phyloP scores from a whole-genome alignment of 1,139 yeast species.

The Hansenula lynferdii region DNA sequence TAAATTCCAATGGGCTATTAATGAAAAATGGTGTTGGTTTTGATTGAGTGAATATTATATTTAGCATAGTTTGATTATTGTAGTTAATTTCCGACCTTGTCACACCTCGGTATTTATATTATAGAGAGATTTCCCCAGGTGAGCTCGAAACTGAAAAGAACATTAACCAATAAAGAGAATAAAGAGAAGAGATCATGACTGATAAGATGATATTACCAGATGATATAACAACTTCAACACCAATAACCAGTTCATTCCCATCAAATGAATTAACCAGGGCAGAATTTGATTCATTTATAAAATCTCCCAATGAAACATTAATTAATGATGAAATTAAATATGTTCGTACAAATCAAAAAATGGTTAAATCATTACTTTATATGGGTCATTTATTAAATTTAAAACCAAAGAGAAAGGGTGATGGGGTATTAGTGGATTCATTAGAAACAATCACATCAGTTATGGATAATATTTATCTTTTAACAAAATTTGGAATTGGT shows the following conservation, averaged over 20 bases:
- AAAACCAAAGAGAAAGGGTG: conserved; percentile 3
- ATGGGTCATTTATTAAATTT: conserved; percentile 14
- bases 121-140: too few species aligned
- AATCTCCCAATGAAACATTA: too few species aligned
- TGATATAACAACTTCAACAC: neutral
- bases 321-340: neutral
- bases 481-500: conserved; percentile 20
- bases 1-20: neutral
- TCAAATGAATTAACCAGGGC: neutral
- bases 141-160: too few species aligned
- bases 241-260: neutral
- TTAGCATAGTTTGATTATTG: too few species aligned
- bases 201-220: neutral
- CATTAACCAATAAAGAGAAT: too few species aligned
- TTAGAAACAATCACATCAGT: conserved; percentile 19
- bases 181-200: too few species aligned
- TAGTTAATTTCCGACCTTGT: too few species aligned
- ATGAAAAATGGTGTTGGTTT: neutral
- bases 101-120: too few species aligned
- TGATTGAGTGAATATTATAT: too few species aligned
- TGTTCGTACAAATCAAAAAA: conserved; percentile 12
- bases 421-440: conserved; percentile 13
- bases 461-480: conserved; percentile 19
- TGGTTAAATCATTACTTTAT: conserved; percentile 18
- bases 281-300: conserved; percentile 1